A percentile compares a stretch with the other conserved stretches of the same genome.
phyloP scores from a whole-genome alignment of 208 protist species.

The Trypanosoma grayi region DNA sequence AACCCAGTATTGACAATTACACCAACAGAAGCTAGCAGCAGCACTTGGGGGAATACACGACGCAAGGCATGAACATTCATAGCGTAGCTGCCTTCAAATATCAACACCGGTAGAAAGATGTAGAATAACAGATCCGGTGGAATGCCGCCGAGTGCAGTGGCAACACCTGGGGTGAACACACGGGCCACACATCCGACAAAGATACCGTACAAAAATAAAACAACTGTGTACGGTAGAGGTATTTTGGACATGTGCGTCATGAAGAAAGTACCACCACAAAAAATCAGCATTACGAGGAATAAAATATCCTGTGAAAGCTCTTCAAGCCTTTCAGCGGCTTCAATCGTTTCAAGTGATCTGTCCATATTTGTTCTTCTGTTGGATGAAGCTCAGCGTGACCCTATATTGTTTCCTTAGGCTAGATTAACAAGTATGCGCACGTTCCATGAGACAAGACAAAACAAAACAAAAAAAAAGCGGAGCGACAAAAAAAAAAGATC shows the following conservation, averaged over 20 bases:
- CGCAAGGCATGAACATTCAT: slow-evolving; percentile 78
- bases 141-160: slow-evolving; percentile 55
- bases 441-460: too few relatives aligned
- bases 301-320: slow-evolving; percentile 47
- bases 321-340: slow-evolving; percentile 16
- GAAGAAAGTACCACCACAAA: slow-evolving; percentile 76
- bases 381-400: too few relatives aligned
- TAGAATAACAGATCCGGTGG: slow-evolving; percentile 82
- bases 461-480: too few relatives aligned
- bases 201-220: slow-evolving; percentile 81
- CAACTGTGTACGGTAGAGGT: slow-evolving; percentile 76
- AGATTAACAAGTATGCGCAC: too few relatives aligned
- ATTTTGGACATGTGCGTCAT: slow-evolving; percentile 53
- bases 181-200: slow-evolving; percentile 51
- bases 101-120: slow-evolving; percentile 89
- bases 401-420: too few relatives aligned
- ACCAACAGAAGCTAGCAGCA: slow-evolving; percentile 76
- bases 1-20: slow-evolving; percentile 73
- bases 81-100: slow-evolving; percentile 85
- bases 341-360: not conserved
- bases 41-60: slow-evolving; percentile 56
- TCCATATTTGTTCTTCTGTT: not conserved
- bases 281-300: slow-evolving; percentile 68
- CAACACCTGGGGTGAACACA: slow-evolving; percentile 48
- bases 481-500: too few relatives aligned